phyloP scores from a whole-genome alignment of 108 stramenopile genomes.

The Aurantiochytrium sp. region DNA sequence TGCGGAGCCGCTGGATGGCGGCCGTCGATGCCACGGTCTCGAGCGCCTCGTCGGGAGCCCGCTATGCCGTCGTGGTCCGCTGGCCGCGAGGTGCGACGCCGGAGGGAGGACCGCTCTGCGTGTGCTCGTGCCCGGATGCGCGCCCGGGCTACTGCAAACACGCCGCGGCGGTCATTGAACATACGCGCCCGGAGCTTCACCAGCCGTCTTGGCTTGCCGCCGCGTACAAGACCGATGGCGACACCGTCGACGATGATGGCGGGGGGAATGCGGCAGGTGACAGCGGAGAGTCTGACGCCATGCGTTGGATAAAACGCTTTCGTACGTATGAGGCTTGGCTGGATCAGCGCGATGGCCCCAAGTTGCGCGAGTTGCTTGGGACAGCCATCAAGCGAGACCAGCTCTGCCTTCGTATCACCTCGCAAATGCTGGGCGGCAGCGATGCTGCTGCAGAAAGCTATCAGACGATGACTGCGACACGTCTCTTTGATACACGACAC shows the following conservation, averaged over 20 bases:
- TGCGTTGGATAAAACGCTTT: neutral
- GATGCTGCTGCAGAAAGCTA: neutral
- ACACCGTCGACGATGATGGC: too few species aligned
- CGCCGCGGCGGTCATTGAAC: neutral
- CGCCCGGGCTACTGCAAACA: neutral
- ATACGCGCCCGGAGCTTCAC: neutral
- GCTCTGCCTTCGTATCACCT: neutral
- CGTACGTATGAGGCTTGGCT: neutral
- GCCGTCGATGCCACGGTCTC: neutral
- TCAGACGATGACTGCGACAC: neutral
- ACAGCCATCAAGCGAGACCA: neutral
- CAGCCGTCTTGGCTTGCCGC: neutral
- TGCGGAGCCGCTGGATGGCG: neutral
- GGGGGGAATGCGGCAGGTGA: too few species aligned
- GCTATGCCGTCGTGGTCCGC: neutral
- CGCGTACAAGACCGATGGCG: neutral
- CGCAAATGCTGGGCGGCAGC: neutral
- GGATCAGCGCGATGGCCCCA: neutral
- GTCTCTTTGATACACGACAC: neutral
- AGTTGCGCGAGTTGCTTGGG: neutral
- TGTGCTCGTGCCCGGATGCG: constrained; percentile 7
- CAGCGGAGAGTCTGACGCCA: too few species aligned
- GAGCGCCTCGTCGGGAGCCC: neutral
- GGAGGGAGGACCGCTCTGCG: neutral
- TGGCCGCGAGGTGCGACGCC: neutral